Conservation (phyloP, 1,139 yeast species). For the Pichia sp. region DNA sequence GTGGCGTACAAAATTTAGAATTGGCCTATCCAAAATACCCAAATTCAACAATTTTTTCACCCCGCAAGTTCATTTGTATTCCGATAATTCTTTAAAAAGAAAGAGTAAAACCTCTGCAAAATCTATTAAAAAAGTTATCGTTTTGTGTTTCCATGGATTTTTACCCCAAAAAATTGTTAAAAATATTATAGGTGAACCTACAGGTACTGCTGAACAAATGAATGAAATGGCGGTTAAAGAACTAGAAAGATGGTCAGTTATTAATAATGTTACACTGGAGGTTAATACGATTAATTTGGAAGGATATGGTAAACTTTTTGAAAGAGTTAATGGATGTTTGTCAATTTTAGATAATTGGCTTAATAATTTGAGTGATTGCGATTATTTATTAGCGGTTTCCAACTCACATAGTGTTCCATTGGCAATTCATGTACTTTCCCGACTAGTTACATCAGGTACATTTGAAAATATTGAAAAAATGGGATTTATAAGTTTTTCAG, state of each 20-base stretch:
- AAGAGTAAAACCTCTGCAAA: conserved; percentile 2
- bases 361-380: conserved; percentile 33
- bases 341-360: conserved; percentile 41
- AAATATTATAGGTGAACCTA: conserved; percentile 40
- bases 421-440: conserved; percentile 39
- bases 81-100: conserved; percentile 25
- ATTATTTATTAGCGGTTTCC: conserved; percentile 40
- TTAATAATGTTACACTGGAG: conserved; percentile 26
- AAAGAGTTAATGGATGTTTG: conserved; percentile 35
- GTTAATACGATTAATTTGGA: conserved; percentile 48
- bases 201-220: conserved; percentile 39
- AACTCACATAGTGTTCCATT: conserved; percentile 44
- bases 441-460: conserved; percentile 28
- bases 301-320: conserved; percentile 44
- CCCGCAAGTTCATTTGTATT: conserved; percentile 28
- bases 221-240: conserved; percentile 35
- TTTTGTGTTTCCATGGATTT: conserved; percentile 48
- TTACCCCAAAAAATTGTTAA: conserved; percentile 47
- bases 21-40: conserved; percentile 28
- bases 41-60: conserved; percentile 13
- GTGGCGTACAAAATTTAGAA: conserved; percentile 35
- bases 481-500: conserved; percentile 45
- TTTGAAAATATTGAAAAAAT: conserved; percentile 25
- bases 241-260: conserved; percentile 36
- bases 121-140: conserved; percentile 33